Evolutionary conservation across 345 rosid species (phyloP), one percentile per base, ranked within the genome.

Genomic region (Laguncularia racemosa): DNA sequence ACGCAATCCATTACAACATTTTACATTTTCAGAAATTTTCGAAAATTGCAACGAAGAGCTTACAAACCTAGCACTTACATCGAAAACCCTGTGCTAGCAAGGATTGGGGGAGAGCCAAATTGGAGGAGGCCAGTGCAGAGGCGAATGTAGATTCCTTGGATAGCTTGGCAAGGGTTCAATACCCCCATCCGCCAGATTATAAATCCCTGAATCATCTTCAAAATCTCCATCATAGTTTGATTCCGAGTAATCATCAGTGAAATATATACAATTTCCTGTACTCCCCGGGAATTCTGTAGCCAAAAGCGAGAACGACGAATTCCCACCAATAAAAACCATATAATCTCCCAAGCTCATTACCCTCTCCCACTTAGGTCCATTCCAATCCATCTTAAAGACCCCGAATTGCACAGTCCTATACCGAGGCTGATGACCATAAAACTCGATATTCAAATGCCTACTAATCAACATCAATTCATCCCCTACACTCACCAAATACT

Each of bases 91-190:
- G 21, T 12, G 45, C 48, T 61, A 81, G 63, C 59, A 77, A 8
- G 84, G 88, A 72, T 67, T 72, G 0, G 81, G 91, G 0, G 84
- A 55, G 58, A 84, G 67, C 88, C 85, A 84, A 14, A 84, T 51
- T 3, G 83, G 81, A 1, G 81, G 74, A 53, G 81, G 73, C 81
- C 75, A 64, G 13, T 20, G 48, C 16, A 61, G 18, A 12, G 23
- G 33, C 13, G 66, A 52, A 28, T 59, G 55, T 13, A 26, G 60
- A 57, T 53, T 55, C 33, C 53, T 44, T 0, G 71, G 53, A 67
- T 58, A 80, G 59, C 83, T 68, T 16, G 80, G 74, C 63, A 81
- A 70, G n/a, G 71, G 65, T 19, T 85, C 75, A n/a, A 82, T 62
- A 62, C 76, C 61, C 38, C 59, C 65, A 56, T 78, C 81, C 23